A percentile compares a stretch with the other conserved stretches of the same genome.
These are phyloP conservation scores for Xylaria sp. DNA, from an alignment of 2,329 filamentous ascomycete genomes.

Conservation along the genomic window DNA sequence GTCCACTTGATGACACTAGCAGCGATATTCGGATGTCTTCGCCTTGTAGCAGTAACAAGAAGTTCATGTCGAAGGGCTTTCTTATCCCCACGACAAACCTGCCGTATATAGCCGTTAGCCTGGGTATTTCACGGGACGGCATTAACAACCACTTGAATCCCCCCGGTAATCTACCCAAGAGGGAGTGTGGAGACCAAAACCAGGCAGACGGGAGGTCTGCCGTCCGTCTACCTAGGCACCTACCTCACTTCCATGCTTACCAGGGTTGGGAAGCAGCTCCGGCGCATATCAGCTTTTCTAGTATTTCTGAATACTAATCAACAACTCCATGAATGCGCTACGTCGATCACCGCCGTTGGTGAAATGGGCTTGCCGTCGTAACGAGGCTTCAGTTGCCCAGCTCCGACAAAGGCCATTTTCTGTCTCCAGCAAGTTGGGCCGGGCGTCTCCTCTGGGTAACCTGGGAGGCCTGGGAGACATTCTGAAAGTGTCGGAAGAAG, in stretches of 20 bases:
- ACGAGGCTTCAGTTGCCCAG: slow-evolving; percentile 1
- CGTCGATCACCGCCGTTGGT: slow-evolving; percentile 13
- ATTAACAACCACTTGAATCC: neutral
- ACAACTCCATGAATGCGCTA: slow-evolving; percentile 19
- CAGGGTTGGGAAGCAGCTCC: neutral
- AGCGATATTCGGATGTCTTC: neutral
- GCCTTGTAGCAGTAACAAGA: neutral
- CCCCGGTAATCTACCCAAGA: neutral
- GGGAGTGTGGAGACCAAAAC: neutral
- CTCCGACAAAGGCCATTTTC: slow-evolving; percentile 13
- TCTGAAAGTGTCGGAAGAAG: slow-evolving; percentile 78
- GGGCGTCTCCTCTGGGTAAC: slow-evolving; percentile 18
- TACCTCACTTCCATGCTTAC: slow-evolving; percentile 2
- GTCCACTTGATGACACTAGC: neutral
- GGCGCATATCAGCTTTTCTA: neutral
- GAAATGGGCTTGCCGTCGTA: slow-evolving; percentile 8
- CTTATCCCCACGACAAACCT: neutral
- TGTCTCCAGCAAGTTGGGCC: slow-evolving; percentile 12
- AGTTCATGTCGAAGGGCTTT: neutral
- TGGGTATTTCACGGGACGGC: neutral
- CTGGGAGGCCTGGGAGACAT: slow-evolving; percentile 46
- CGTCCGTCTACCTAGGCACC: neutral
- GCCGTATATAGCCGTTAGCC: neutral
- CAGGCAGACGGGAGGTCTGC: neutral
- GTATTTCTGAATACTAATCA: neutral